Percentiles rank a stretch among this genome's conserved stretches.
These are phyloP conservation scores for Globisporangium takayamanum DNA, from an alignment of 352 stramenopile genomes.

Conservation along the genomic window DNA sequence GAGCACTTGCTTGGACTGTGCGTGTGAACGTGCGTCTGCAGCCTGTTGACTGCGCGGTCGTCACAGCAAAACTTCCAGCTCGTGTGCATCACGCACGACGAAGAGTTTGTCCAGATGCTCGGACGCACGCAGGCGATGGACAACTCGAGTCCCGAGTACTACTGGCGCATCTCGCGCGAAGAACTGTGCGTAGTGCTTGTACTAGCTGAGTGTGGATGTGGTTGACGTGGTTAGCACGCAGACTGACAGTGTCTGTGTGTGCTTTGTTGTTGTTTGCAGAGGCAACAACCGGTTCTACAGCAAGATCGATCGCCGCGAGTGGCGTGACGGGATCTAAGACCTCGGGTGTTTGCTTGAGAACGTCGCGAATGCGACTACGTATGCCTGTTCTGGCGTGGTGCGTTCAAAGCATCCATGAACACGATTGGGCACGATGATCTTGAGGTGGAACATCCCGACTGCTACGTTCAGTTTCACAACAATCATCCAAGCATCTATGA, in stretches of 20 bases:
- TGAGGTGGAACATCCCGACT: too few relatives aligned
- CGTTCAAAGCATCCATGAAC: neutral
- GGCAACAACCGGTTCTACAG: constrained; percentile 79
- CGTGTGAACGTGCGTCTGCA: constrained; percentile 16
- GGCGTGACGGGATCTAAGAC: constrained; percentile 38
- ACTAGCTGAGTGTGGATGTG: neutral
- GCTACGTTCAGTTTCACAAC: too few relatives aligned
- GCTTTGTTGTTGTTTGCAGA: constrained; percentile 19
- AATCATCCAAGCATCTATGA: too few relatives aligned
- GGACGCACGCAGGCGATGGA: constrained; percentile 74
- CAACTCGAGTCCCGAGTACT: constrained; percentile 69
- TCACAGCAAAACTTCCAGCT: constrained; percentile 99
- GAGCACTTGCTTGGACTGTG: constrained; percentile 1
- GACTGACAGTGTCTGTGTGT: constrained; percentile 1
- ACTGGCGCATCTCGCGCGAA: constrained; percentile 77
- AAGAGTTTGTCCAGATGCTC: constrained; percentile 91
- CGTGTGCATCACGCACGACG: constrained; percentile 99
- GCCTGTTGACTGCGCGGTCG: constrained; percentile 92
- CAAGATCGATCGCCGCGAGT: constrained; percentile 75
- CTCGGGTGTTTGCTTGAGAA: neutral
- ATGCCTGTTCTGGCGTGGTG: neutral
- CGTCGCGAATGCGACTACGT: too few relatives aligned
- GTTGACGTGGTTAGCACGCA: neutral
- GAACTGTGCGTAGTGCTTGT: constrained; percentile 52
- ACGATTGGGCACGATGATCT: too few relatives aligned